Conservation (phyloP, 805 yeast genomes). For the Wickerhamiella alocasiicola region DNA sequence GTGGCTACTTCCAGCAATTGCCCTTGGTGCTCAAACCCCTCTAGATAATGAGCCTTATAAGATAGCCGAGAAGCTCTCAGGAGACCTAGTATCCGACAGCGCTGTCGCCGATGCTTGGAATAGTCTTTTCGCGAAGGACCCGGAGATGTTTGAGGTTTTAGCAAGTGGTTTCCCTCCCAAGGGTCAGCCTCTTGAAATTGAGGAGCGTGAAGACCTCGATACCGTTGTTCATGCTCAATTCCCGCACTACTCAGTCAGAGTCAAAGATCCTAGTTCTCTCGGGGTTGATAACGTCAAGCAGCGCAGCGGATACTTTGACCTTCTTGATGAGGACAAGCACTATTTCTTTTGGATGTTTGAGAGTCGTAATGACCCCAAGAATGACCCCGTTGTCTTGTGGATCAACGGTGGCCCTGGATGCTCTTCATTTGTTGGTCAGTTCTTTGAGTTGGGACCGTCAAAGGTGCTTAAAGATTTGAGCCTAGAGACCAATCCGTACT, state of each 20-base stretch:
- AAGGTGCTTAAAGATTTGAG: conserved; percentile 55
- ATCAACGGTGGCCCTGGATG: conserved; percentile 98
- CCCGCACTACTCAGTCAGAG: conserved; percentile 44
- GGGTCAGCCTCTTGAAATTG: not conserved
- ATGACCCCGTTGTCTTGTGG: conserved; percentile 81
- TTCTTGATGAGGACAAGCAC: conserved; percentile 76
- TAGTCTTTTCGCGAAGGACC: not conserved
- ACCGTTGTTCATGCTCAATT: not conserved
- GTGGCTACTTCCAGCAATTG: not conserved
- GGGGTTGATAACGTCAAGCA: conserved; percentile 76
- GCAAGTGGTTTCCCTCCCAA: not conserved
- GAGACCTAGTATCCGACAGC: not conserved
- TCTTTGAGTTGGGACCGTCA: conserved; percentile 90
- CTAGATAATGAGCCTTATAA: not conserved
- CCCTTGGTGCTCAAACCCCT: conserved; percentile 5
- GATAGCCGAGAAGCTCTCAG: not conserved
- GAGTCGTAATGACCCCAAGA: conserved; percentile 67
- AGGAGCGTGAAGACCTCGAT: not conserved
- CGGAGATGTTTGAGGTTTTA: not conserved
- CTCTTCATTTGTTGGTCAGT: conserved; percentile 79
- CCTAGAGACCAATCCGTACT: conserved; percentile 68
- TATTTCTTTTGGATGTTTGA: conserved; percentile 90
- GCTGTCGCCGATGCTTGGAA: conserved; percentile 7
- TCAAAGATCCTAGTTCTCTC: conserved; percentile 49
- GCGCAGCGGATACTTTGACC: conserved; percentile 64